phyloP scores from a whole-genome alignment of 192 early-diverging fungal species.

The Backusella sp. region DNA sequence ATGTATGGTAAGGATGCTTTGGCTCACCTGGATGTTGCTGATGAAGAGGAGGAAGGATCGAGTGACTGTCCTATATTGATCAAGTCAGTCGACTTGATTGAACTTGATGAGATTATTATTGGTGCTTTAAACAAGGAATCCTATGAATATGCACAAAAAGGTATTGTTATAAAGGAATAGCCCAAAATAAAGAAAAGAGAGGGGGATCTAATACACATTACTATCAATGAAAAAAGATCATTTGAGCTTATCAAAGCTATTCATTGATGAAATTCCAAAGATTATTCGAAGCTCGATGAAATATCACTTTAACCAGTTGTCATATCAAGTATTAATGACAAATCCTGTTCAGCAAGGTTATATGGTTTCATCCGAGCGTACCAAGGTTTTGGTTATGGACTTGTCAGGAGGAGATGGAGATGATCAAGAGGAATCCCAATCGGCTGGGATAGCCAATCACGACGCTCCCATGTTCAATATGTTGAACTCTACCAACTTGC shows the following conservation, averaged over 20 bases:
- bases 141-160: conserved; percentile 44
- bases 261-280: conserved; percentile 22
- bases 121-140: conserved; percentile 53
- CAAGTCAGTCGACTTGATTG: conserved; percentile 44
- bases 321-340: conserved; percentile 52
- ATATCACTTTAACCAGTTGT: conserved; percentile 32
- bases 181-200: conserved; percentile 20
- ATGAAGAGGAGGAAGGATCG: conserved; percentile 19
- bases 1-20: conserved; percentile 28
- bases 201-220: conserved; percentile 27
- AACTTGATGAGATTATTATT: conserved; percentile 61
- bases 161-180: conserved; percentile 28
- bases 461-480: background rate
- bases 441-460: background rate
- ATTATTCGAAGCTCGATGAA: conserved; percentile 40
- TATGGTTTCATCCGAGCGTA: conserved; percentile 41
- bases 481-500: background rate
- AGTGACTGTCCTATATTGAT: conserved; percentile 20
- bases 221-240: conserved; percentile 26
- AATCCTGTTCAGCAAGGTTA: conserved; percentile 68
- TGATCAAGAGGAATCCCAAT: background rate
- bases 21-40: conserved; percentile 16
- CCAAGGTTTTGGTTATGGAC: conserved; percentile 53
- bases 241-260: background rate
- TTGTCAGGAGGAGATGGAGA: background rate